A percentile compares a stretch with the other conserved stretches of the same genome.
Evolutionary conservation across 768 basidiomycete genomes (phyloP).

Genomic region (Crassisporium funariophilum): DNA sequence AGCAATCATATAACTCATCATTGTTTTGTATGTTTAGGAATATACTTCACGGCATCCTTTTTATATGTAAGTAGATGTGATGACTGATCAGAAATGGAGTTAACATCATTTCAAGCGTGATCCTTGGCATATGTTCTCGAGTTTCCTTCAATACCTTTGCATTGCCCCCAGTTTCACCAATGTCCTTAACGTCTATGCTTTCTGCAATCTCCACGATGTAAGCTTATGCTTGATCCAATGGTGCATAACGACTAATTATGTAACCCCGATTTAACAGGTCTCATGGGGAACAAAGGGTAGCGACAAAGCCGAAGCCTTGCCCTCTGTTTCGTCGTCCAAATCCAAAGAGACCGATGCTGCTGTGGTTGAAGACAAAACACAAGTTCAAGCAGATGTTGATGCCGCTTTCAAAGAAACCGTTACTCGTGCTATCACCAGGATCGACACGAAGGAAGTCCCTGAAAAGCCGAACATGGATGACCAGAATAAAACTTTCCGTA

Average conservation of each 20-base stretch:
- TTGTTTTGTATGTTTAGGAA: slow-evolving; percentile 43
- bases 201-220: slow-evolving; percentile 94
- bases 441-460: slow-evolving; percentile 60
- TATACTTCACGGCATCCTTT: slow-evolving; percentile 83
- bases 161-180: slow-evolving; percentile 94
- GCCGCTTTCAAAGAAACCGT: slow-evolving; percentile 91
- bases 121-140: slow-evolving; percentile 97
- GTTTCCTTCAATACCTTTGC: slow-evolving; percentile 88
- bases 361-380: slow-evolving; percentile 85
- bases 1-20: neutral
- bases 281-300: slow-evolving; percentile 96
- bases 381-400: slow-evolving; percentile 87
- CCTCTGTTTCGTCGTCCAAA: slow-evolving; percentile 86
- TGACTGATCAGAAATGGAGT: slow-evolving; percentile 5
- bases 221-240: slow-evolving; percentile 20
- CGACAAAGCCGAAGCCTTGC: slow-evolving; percentile 91
- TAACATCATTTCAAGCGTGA: slow-evolving; percentile 61
- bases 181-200: slow-evolving; percentile 94
- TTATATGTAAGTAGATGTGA: slow-evolving; percentile 66
- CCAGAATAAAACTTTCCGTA: slow-evolving; percentile 91
- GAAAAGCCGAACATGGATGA: slow-evolving; percentile 90
- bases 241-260: too few species aligned
- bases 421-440: slow-evolving; percentile 79
- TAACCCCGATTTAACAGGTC: slow-evolving; percentile 55
- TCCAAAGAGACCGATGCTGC: slow-evolving; percentile 69